A percentile compares a stretch with the other conserved stretches of the same genome.
Evolutionary conservation across 73 alveolate species (phyloP).

Genomic region (Tetrahymena elliotti): DNA sequence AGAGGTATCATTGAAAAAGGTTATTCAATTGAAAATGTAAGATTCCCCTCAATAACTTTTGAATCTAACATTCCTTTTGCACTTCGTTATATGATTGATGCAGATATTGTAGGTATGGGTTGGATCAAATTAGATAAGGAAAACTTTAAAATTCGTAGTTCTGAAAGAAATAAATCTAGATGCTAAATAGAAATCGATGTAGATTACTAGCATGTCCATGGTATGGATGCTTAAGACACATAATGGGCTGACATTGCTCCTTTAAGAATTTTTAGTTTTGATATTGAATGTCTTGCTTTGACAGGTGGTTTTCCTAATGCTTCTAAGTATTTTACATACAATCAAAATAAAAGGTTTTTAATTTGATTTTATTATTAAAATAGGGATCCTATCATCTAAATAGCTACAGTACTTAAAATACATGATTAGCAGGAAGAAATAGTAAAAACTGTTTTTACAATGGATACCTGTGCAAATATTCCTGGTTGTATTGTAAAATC

Average conservation of each 20-base stretch:
- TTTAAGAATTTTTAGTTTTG: conserved; percentile 94
- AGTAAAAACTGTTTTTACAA: conserved; percentile 93
- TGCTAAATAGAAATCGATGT: conserved; percentile 97
- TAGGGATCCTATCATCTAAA: conserved; percentile 83
- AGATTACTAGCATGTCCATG: conserved; percentile 63
- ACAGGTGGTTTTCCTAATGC: conserved; percentile 53
- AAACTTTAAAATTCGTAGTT: conserved; percentile 32
- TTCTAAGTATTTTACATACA: not conserved
- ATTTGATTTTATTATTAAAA: not conserved
- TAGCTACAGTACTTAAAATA: conserved; percentile 89
- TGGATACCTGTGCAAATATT: conserved; percentile 91
- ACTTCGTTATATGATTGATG: conserved; percentile 97
- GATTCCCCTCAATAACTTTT: conserved; percentile 70
- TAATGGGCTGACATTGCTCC: conserved; percentile 94
- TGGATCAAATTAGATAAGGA: conserved; percentile 76
- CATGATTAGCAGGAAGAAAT: conserved; percentile 87
- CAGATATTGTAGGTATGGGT: conserved; percentile 89
- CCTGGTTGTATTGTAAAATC: conserved; percentile 95
- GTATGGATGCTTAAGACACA: conserved; percentile 73
- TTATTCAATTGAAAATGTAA: conserved; percentile 12
- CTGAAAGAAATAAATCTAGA: conserved; percentile 45
- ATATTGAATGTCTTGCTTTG: conserved; percentile 93
- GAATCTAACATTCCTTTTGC: conserved; percentile 98
- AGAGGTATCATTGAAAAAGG: conserved; percentile 79
- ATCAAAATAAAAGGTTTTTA: conserved; percentile 16